Percentiles rank a stretch among this genome's conserved stretches.
These are phyloP conservation scores for Acmispon strigosus DNA, from an alignment of 306 rosid genomes.

Conservation along the genomic window DNA sequence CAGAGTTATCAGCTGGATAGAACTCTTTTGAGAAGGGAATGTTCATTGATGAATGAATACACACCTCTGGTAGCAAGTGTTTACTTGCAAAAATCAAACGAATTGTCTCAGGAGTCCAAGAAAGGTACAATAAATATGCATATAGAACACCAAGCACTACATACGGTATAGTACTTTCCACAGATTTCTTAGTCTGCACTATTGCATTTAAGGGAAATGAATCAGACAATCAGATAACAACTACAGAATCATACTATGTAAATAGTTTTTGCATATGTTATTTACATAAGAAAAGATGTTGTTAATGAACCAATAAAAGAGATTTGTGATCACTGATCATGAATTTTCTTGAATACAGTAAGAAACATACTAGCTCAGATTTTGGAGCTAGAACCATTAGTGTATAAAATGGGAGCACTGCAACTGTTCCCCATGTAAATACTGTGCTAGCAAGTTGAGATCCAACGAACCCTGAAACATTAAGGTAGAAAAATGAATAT, in stretches of 20 bases:
- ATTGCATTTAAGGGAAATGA: conserved; percentile 18
- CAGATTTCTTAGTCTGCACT: conserved; percentile 69
- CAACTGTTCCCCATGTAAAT: conserved; percentile 74
- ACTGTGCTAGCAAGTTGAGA: conserved; percentile 69
- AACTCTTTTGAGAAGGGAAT: conserved; percentile 16
- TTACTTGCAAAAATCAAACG: conserved; percentile 68
- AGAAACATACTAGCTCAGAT: conserved; percentile 58
- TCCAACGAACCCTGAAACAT: conserved; percentile 54
- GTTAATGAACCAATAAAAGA: neutral
- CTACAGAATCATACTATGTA: neutral
- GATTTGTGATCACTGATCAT: neutral
- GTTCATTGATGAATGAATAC: conserved; percentile 22
- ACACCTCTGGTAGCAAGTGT: conserved; percentile 89
- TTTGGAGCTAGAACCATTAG: conserved; percentile 95
- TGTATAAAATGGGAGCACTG: conserved; percentile 89
- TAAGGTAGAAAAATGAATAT: conserved; percentile 13
- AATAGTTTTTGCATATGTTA: neutral
- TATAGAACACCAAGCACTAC: conserved; percentile 71
- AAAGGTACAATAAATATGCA: conserved; percentile 74
- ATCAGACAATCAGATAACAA: conserved; percentile 5
- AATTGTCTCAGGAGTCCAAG: conserved; percentile 89
- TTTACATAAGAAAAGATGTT: neutral
- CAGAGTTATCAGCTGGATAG: neutral
- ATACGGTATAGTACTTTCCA: conserved; percentile 69
- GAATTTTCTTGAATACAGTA: neutral